A percentile compares a stretch with the other conserved stretches of the same genome.
Conservation (phyloP, 768 basidiomycete species). For the Mycena pura region DNA sequence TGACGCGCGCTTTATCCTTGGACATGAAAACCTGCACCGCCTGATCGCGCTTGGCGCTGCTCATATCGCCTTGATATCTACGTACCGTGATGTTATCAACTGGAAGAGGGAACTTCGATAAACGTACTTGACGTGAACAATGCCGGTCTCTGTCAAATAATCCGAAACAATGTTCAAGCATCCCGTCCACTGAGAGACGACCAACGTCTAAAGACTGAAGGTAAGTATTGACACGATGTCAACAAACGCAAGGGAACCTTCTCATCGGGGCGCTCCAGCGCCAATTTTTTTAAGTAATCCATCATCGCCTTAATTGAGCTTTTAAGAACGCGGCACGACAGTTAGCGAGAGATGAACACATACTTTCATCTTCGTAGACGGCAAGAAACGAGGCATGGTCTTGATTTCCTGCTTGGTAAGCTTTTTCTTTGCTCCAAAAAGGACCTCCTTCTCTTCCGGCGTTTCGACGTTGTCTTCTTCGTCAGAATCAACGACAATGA, state of each 20-base stretch:
- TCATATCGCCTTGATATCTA: slow-evolving; percentile 71
- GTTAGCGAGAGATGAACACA: slow-evolving; percentile 17
- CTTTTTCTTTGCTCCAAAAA: slow-evolving; percentile 43
- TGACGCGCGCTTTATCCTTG: slow-evolving; percentile 59
- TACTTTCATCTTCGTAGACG: slow-evolving; percentile 81
- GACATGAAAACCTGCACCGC: slow-evolving; percentile 68
- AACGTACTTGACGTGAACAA: slow-evolving; percentile 61
- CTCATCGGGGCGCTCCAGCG: slow-evolving; percentile 59
- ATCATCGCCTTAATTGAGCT: slow-evolving; percentile 62
- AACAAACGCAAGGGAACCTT: slow-evolving; percentile 50
- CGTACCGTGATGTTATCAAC: not conserved
- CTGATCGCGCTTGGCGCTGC: slow-evolving; percentile 53
- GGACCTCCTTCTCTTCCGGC: slow-evolving; percentile 49
- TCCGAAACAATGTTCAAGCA: slow-evolving; percentile 69
- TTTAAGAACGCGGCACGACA: not conserved
- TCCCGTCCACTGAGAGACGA: slow-evolving; percentile 76
- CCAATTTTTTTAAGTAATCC: slow-evolving; percentile 53
- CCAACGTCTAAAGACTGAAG: slow-evolving; percentile 50
- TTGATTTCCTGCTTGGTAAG: slow-evolving; percentile 44
- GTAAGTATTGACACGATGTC: not conserved
- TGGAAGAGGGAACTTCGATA: not conserved
- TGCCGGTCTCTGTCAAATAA: slow-evolving; percentile 59
- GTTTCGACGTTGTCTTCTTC: slow-evolving; percentile 43
- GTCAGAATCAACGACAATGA: slow-evolving; percentile 50
- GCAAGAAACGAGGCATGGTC: slow-evolving; percentile 61